Conservation (phyloP, 1,139 yeast genomes). For the Yueomyces sp. region DNA sequence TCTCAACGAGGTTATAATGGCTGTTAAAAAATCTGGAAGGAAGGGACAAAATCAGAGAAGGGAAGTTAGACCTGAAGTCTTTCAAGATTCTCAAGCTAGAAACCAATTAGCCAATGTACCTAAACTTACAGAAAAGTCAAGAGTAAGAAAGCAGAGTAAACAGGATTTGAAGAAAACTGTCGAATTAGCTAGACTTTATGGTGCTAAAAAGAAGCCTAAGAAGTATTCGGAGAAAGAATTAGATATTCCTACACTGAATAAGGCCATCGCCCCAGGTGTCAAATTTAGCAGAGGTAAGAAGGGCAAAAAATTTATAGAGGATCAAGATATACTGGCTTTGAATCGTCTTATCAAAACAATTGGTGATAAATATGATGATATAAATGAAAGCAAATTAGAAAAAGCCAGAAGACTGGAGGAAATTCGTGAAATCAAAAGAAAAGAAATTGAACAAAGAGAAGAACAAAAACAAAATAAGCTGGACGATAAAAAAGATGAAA, state of each 20-base stretch:
- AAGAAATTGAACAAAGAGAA: constrained; percentile 80
- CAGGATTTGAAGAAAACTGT: constrained; percentile 52
- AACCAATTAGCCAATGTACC: constrained; percentile 51
- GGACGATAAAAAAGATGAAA: constrained; percentile 66
- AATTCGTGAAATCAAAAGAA: constrained; percentile 71
- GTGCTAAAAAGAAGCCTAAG: constrained; percentile 48
- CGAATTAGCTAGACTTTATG: constrained; percentile 51
- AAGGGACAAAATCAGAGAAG: constrained; percentile 38
- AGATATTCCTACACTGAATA: constrained; percentile 66
- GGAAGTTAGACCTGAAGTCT: constrained; percentile 53
- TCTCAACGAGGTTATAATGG: constrained; percentile 2
- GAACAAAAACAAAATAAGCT: constrained; percentile 53
- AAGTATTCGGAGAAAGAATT: constrained; percentile 68
- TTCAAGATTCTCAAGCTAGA: constrained; percentile 50
- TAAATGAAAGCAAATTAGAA: constrained; percentile 84
- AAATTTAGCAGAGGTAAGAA: constrained; percentile 71
- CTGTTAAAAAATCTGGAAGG: constrained; percentile 5
- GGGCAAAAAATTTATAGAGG: constrained; percentile 81
- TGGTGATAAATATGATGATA: constrained; percentile 68
- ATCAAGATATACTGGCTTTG: constrained; percentile 50
- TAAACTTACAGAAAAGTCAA: constrained; percentile 50
- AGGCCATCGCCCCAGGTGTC: constrained; percentile 77
- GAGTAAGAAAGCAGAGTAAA: constrained; percentile 38
- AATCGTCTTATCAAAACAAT: constrained; percentile 65
- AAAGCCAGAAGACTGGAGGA: constrained; percentile 82